Base-by-base conservation (phyloP, 345 rosid genomes). In the Theobroma cacao region DNA sequence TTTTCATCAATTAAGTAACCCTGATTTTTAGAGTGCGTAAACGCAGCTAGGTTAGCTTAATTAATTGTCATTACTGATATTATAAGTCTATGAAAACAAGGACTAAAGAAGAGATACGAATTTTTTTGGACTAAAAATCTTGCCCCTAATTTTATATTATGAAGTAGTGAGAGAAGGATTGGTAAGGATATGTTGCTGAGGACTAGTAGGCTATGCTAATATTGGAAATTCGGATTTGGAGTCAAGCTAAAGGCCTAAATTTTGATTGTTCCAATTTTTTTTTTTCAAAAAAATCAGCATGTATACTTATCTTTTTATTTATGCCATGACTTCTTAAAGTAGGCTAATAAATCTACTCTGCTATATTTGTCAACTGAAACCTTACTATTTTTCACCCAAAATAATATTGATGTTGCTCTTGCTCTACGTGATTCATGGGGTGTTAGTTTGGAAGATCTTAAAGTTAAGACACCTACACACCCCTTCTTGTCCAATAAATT, bases 1-100 rank as follows among this genome's bases (percentile, higher is more conserved):
- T 3, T 50, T 47, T 82, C 91, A 75, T 86, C 85, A 17, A 30
- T 61, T 30, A 14, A 12, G 8, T 59, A 13, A 59, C 36, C 36
- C 30, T 60, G 62, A 10, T 10, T 24, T 0, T 30, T 30, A 14
- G 36, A 30, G 38, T 14, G 7, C n/a, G 9, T 61, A 14, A 17
- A 31, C 3, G 22, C 40, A 31, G 0, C 17, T 61, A 61, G 22
- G 40, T 61, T 14, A 31, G 7, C 38, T 30, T 61, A 30, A 14
- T 59, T 28, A 14, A 13, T 28, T 26, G 36, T 60, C 65, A 28
- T 14, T 28, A 60, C 28, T 13, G 63, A 7, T 26, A 11, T 26
- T 26, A 58, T 17, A 11, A 58, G 17, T 56, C 0, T 58, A 58
- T 24, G 7, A 24, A 26, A 58, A 11, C 13, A 9, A 58, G 15